Evolutionary conservation across 2,329 filamentous ascomycete species (phyloP), one percentile per base, ranked within the genome.

Genomic region (Orbilia brochopaga): DNA sequence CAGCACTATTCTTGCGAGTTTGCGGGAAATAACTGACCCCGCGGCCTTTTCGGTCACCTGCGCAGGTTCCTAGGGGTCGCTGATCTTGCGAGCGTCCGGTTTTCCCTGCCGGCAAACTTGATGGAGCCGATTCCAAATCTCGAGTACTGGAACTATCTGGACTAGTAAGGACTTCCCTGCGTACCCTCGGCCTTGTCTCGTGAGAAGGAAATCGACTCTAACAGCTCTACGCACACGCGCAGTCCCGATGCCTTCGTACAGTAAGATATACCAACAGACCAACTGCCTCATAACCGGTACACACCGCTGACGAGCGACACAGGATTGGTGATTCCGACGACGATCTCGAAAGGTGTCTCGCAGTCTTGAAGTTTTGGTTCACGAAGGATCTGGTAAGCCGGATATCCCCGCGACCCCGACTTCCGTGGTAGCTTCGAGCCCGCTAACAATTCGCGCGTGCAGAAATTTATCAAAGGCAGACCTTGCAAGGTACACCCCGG

Each of bases 101-200:
- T 99, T 82, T 97, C 93, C 15, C 85, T 99, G 56, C 94, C 94
- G 21, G 92, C 94, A 56, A 93, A 97, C 81, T 87, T 99, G 48
- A 86, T 99, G 78, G 94, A 99, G 80, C 94, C 94, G 37, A 95
- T 91, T 2, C 94, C 94, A 58, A 99, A 99, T 80, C 83, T 99
- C 87, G 94, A 99, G 82, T 99, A 97, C 82, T 99, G 94, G 94
- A 95, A 95, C 78, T 99, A 99, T 78, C 84, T 99, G 79, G 94
- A 99, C 80, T 87, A 92, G 76, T 73, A 67, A 32, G 69, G 17
- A 11, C n/a, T 58, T 7, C 19, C 37, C 11, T 15, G 23, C 8
- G n/a, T 93, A 93, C 21, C 95, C 96, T 80, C 91, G 3, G 8
- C 44, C 13, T 42, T 5, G 5, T 42, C 92, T 53, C 11, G 19